These are phyloP conservation scores for Citrus reticulata DNA, from an alignment of 345 rosid genomes.

Conservation along the genomic window DNA sequence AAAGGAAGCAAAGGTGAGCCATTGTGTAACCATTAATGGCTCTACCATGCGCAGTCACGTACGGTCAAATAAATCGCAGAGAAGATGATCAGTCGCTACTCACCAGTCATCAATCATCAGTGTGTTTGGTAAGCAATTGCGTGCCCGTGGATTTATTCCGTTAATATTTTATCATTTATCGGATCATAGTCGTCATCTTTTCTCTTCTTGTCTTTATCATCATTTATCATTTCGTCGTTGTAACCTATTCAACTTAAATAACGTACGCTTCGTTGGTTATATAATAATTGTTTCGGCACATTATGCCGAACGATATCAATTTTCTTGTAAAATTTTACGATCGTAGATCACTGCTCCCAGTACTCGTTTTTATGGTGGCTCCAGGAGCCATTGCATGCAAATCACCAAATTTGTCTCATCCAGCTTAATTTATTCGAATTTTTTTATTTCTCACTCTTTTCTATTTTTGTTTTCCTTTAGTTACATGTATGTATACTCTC, in stretches of 20 bases:
- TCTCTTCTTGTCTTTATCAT: neutral
- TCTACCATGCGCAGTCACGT: neutral
- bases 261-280: no score
- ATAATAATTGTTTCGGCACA: no score
- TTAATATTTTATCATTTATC: slow-evolving; percentile 1
- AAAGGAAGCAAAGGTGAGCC: neutral
- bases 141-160: slow-evolving; percentile 13
- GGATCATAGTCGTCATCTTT: neutral
- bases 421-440: neutral
- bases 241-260: no score
- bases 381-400: slow-evolving; percentile 9
- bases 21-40: slow-evolving; percentile 8
- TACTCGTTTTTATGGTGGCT: neutral
- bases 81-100: no score
- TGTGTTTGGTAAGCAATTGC: slow-evolving; percentile 27
- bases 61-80: neutral
- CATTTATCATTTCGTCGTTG: neutral
- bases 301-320: no score
- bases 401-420: slow-evolving; percentile 15
- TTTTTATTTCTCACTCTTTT: neutral
- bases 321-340: no score
- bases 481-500: neutral
- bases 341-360: no score
- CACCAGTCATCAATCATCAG: no score
- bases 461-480: neutral